A percentile compares a stretch with the other conserved stretches of the same genome.
Conservation (phyloP, 2,329 filamentous ascomycete genomes). For the Ophiostoma sp. region DNA sequence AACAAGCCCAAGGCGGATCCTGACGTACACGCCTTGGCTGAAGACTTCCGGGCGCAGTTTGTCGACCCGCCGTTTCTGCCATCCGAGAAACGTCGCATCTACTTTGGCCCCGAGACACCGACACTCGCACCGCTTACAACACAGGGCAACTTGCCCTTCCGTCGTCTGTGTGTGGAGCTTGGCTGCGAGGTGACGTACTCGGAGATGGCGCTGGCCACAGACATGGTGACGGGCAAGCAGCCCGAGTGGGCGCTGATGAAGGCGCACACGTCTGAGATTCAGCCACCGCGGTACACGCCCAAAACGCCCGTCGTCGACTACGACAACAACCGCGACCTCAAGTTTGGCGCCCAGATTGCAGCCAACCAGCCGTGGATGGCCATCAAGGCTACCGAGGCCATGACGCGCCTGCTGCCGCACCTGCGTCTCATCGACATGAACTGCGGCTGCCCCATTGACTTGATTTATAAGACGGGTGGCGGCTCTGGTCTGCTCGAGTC, state of each 20-base stretch:
- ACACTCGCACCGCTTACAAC: slow-evolving; percentile 93
- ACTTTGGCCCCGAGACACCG: slow-evolving; percentile 92
- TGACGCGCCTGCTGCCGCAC: slow-evolving; percentile 75
- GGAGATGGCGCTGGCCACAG: slow-evolving; percentile 94
- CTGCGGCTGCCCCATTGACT: slow-evolving; percentile 94
- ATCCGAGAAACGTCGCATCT: slow-evolving; percentile 90
- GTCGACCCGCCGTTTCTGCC: slow-evolving; percentile 84
- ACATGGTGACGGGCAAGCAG: slow-evolving; percentile 84
- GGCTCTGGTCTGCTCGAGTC: slow-evolving; percentile 91
- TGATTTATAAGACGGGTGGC: slow-evolving; percentile 83
- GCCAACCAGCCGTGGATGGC: slow-evolving; percentile 90
- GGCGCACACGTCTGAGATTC: slow-evolving; percentile 79
- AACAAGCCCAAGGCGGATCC: slow-evolving; percentile 35
- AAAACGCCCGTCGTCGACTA: slow-evolving; percentile 63
- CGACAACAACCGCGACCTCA: slow-evolving; percentile 77
- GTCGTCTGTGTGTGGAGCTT: slow-evolving; percentile 82
- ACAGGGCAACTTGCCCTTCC: slow-evolving; percentile 93
- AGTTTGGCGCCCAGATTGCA: slow-evolving; percentile 90
- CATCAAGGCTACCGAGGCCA: slow-evolving; percentile 80
- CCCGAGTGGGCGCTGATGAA: slow-evolving; percentile 94
- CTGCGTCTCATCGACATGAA: slow-evolving; percentile 92
- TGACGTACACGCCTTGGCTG: slow-evolving; percentile 36
- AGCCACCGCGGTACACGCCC: slow-evolving; percentile 65
- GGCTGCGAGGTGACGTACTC: slow-evolving; percentile 95
- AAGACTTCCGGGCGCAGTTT: slow-evolving; percentile 77